Conservation (phyloP, 345 rosid species). For the Ailanthus altissimus region DNA sequence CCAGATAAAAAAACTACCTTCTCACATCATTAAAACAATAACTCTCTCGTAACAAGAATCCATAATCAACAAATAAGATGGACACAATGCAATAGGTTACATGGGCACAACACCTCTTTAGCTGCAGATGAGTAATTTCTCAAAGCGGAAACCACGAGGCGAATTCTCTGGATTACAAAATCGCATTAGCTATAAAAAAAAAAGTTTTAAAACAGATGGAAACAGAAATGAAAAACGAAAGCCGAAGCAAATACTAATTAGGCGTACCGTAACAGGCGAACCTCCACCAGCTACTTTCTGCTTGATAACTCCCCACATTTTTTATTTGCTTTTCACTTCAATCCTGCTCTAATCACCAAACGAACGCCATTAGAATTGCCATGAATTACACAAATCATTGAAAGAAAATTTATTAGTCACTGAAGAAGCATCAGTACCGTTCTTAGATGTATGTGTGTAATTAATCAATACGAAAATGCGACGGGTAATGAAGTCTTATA, state of each 20-base stretch:
- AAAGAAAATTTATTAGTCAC: too few species aligned
- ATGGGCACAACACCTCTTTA: constrained; percentile 53
- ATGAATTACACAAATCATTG: neutral
- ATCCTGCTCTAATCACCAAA: constrained; percentile 17
- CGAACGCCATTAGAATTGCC: neutral
- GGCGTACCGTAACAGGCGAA: constrained; percentile 31
- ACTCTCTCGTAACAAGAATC: neutral
- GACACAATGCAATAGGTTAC: neutral
- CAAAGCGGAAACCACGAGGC: constrained; percentile 46
- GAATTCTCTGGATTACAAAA: constrained; percentile 41
- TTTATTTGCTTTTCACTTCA: constrained; percentile 22
- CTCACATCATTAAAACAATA: neutral
- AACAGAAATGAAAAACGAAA: neutral
- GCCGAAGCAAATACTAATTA: neutral
- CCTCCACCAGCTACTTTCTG: constrained; percentile 49
- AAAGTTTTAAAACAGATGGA: neutral
- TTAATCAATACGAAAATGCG: neutral
- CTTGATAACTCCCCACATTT: constrained; percentile 64
- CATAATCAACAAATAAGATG: neutral
- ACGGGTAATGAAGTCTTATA: neutral
- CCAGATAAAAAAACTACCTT: neutral
- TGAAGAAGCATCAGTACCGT: too few species aligned
- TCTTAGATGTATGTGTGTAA: too few species aligned
- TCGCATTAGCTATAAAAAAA: neutral
- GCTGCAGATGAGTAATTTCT: constrained; percentile 67